Percentiles rank a stretch among this genome's conserved stretches.
Evolutionary conservation across 2,329 filamentous ascomycete species (phyloP).

Genomic region (Phaeoacremonium minimum): DNA sequence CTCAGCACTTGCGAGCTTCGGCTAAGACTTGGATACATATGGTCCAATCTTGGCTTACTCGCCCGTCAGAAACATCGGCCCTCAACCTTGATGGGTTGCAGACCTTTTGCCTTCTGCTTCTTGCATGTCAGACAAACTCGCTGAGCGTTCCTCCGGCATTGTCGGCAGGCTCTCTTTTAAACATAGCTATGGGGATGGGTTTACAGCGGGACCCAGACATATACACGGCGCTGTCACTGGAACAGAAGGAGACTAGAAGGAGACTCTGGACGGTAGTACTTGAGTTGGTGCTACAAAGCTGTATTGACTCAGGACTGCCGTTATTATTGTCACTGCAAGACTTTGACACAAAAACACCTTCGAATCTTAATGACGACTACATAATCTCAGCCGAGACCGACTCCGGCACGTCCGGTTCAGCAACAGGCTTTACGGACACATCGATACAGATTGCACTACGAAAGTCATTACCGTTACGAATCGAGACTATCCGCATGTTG

Average conservation of each 20-base stretch:
- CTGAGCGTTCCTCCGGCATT: conserved; percentile 18
- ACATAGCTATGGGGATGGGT: conserved; percentile 22
- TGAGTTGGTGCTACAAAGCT: conserved; percentile 16
- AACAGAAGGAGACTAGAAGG: conserved; percentile 19
- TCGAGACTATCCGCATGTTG: conserved; percentile 13
- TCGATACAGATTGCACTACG: conserved; percentile 15
- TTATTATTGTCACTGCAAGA: conserved; percentile 11
- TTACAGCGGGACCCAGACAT: conserved; percentile 19
- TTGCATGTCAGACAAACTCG: conserved; percentile 39
- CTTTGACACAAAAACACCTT: conserved; percentile 11
- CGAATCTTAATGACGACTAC: conserved; percentile 14
- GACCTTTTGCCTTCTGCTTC: conserved; percentile 45
- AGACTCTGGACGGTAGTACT: conserved; percentile 22
- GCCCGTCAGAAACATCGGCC: conserved; percentile 40
- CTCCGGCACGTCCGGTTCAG: neutral
- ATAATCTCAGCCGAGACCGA: neutral
- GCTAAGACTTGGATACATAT: conserved; percentile 25
- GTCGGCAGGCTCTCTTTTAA: conserved; percentile 20
- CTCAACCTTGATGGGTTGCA: conserved; percentile 46
- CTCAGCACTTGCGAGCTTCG: conserved; percentile 12
- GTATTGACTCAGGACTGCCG: conserved; percentile 16
- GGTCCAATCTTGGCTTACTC: conserved; percentile 44
- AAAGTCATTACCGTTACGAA: conserved; percentile 14
- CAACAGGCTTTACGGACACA: conserved; percentile 11
- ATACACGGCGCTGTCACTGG: conserved; percentile 11